These are phyloP conservation scores for Gossypium gossypioides DNA, from an alignment of 441 rosid species.

Conservation along the genomic window DNA sequence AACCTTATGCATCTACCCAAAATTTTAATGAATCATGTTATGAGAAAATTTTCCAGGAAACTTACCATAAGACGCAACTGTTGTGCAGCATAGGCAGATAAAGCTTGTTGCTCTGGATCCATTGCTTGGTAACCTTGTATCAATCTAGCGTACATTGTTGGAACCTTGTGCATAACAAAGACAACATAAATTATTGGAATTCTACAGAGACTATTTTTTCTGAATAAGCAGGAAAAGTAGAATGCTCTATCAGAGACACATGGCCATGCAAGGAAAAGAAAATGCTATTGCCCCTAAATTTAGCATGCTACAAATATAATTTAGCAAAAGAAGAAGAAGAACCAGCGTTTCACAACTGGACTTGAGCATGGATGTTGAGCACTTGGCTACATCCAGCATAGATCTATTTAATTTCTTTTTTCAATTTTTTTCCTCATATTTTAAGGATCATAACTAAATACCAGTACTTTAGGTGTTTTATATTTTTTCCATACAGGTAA, in stretches of 20 bases:
- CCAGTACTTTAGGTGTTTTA: background rate
- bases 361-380: background rate
- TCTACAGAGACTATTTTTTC: background rate
- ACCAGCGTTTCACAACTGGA: background rate
- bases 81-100: constrained; percentile 65
- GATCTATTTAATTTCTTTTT: background rate
- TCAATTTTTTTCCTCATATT: background rate
- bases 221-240: constrained; percentile 7
- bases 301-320: background rate
- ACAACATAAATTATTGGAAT: constrained; percentile 3
- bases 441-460: background rate
- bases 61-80: constrained; percentile 82
- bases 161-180: constrained; percentile 50
- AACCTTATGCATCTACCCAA: background rate
- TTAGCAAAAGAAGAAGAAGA: background rate
- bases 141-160: constrained; percentile 84
- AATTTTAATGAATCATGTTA: background rate
- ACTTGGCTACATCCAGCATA: background rate
- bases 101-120: constrained; percentile 56
- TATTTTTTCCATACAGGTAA: background rate
- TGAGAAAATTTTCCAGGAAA: constrained; percentile 3
- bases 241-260: constrained; percentile 6
- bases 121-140: constrained; percentile 95
- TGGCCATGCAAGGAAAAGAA: background rate
- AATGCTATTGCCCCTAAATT: background rate